phyloP scores from a whole-genome alignment of 2,329 filamentous ascomycete genomes.

The Aspergillus luchuensis region DNA sequence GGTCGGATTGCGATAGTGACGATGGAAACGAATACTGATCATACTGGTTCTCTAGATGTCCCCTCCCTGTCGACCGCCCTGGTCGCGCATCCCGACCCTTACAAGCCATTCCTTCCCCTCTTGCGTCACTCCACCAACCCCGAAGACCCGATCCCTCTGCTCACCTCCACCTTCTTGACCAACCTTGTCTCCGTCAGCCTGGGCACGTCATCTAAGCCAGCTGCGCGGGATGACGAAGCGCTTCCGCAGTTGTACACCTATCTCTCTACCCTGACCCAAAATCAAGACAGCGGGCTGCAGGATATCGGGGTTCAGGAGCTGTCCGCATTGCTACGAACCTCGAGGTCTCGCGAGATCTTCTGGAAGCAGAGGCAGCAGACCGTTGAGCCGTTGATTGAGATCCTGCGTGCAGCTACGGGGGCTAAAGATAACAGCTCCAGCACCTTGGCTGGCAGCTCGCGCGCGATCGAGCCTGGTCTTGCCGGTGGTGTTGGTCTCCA shows the following conservation, averaged over 20 bases:
- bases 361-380: constrained; percentile 91
- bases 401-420: constrained; percentile 75
- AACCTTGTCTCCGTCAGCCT: constrained; percentile 70
- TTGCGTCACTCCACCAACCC: constrained; percentile 80
- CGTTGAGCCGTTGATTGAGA: constrained; percentile 75
- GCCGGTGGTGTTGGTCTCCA: constrained; percentile 84
- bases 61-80: constrained; percentile 77
- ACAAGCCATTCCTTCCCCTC: constrained; percentile 79
- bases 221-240: constrained; percentile 68
- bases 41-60: constrained; percentile 60
- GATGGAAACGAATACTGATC: not conserved
- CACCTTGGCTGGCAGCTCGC: constrained; percentile 60
- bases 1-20: not conserved
- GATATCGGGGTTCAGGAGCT: constrained; percentile 94
- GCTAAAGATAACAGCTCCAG: constrained; percentile 67
- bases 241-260: constrained; percentile 84
- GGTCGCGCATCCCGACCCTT: constrained; percentile 68
- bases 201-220: constrained; percentile 60
- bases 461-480: constrained; percentile 64
- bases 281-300: constrained; percentile 83
- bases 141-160: constrained; percentile 83
- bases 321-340: constrained; percentile 77
- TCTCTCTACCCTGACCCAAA: constrained; percentile 79
- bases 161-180: constrained; percentile 84
- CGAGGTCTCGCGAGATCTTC: constrained; percentile 75